These are phyloP conservation scores for Rhazya stricta DNA, from an alignment of 257 asterid genomes.

Conservation along the genomic window DNA sequence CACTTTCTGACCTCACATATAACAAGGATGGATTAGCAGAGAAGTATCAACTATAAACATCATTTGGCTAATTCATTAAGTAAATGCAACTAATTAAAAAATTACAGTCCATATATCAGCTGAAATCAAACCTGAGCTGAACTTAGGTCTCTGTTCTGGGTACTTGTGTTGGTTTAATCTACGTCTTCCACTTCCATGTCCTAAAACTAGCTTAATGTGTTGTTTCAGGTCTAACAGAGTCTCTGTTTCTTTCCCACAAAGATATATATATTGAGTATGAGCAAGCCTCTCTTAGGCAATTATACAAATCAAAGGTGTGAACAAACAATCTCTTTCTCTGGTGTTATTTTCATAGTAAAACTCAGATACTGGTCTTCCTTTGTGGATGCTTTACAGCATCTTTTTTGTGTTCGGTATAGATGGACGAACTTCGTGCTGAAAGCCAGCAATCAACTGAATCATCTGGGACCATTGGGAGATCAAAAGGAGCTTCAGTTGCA, in stretches of 20 bases:
- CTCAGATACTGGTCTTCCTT: constrained; percentile 11
- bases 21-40: not conserved
- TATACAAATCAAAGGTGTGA: constrained; percentile 76
- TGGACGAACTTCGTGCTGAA: constrained; percentile 89
- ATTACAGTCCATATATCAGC: not conserved
- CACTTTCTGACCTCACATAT: not conserved
- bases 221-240: constrained; percentile 81
- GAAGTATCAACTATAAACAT: not conserved
- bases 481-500: constrained; percentile 85
- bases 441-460: constrained; percentile 71
- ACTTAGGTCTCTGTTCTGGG: not conserved
- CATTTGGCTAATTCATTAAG: not conserved
- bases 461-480: constrained; percentile 88
- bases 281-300: constrained; percentile 93
- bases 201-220: constrained; percentile 19
- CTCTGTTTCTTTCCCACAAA: constrained; percentile 84
- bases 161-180: not conserved
- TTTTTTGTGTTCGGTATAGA: constrained; percentile 40
- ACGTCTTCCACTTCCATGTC: not conserved
- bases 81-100: not conserved
- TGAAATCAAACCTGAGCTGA: not conserved
- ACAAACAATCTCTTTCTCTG: constrained; percentile 14
- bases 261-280: constrained; percentile 87
- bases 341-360: constrained; percentile 12
- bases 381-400: constrained; percentile 12